Base-by-base conservation (phyloP, 805 yeast genomes). In the Schizosaccharomyces octosporus region DNA sequence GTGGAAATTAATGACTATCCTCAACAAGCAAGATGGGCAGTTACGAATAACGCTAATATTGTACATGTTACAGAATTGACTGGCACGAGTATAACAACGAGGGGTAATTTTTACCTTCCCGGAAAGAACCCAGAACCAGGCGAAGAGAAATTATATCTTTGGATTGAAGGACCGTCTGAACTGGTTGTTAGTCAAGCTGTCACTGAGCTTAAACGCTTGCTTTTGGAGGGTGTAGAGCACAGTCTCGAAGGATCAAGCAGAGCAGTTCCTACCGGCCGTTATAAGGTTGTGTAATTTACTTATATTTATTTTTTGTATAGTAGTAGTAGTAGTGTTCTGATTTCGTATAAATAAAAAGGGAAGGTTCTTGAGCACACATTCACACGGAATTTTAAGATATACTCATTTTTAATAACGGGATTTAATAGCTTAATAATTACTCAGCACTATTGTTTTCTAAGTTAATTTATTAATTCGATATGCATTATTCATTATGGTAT, bases 1-100 rank as follows among this genome's bases (percentile, higher is more conserved):
- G 76, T 90, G 59, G 79, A 80, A 59, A 81, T 90, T 65, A 90
- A 90, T 66, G 97, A 93, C 69, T 75, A 85, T 42, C 95, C 97
- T 0, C 87, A 84, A 67, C 74, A 77, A 31, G 85, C 85, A 0
- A 74, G 95, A 66, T 84, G 94, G 94, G 75, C 75, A 62, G 85
- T 84, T 1, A 80, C 88, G 3, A 83, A 81, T 66, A 78, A 83
- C 43, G 82, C 83, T 1, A 82, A 80, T 57, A 72, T 84, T 48
- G 70, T 79, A 1, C 79, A 79, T 66, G 77, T 88, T 58, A 81
- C 80, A 55, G 95, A 87, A 60, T 73, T 80, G 59, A 82, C 93
- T 0, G 78, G 82, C 0, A 80, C 87, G 2, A 81, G 95, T 5
- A 80, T 89, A 57, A 88, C 96, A 0, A 80, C 81, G 61, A 85